A percentile compares a stretch with the other conserved stretches of the same genome.
Conservation (phyloP, 2,329 filamentous ascomycete species). For the Aspergillus sclerotialis region DNA sequence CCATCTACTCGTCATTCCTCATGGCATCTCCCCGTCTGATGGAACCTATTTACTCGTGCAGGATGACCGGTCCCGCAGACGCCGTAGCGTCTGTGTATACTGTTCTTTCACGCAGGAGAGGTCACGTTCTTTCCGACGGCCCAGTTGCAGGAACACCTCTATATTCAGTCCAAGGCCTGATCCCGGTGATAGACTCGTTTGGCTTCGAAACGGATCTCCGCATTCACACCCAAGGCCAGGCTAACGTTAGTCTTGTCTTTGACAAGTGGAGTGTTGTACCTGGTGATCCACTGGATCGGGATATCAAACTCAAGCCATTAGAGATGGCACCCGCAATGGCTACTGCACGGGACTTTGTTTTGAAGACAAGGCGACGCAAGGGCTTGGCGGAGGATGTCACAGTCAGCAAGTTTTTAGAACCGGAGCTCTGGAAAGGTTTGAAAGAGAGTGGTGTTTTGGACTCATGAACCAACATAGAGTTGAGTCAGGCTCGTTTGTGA, state of each 20-base stretch:
- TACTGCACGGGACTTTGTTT: slow-evolving; percentile 88
- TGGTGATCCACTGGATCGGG: slow-evolving; percentile 86
- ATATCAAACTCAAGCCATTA: slow-evolving; percentile 71
- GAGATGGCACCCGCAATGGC: slow-evolving; percentile 84
- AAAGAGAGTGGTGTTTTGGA: slow-evolving; percentile 85
- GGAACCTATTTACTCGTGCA: slow-evolving; percentile 91
- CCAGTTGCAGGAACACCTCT: slow-evolving; percentile 91
- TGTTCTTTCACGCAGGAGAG: slow-evolving; percentile 76
- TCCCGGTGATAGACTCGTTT: slow-evolving; percentile 95
- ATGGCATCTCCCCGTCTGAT: slow-evolving; percentile 95
- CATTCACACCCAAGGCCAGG: slow-evolving; percentile 91
- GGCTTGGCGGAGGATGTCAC: slow-evolving; percentile 92
- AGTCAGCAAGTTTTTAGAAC: slow-evolving; percentile 92
- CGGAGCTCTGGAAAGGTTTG: slow-evolving; percentile 80
- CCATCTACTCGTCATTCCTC: slow-evolving; percentile 92
- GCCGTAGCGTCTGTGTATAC: slow-evolving; percentile 87
- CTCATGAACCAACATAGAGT: slow-evolving; percentile 28
- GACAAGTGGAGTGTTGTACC: slow-evolving; percentile 95
- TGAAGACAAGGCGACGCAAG: slow-evolving; percentile 91
- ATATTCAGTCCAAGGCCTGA: slow-evolving; percentile 81
- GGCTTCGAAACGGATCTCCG: slow-evolving; percentile 96
- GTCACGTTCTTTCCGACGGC: slow-evolving; percentile 89
- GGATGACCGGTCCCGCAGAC: slow-evolving; percentile 87
- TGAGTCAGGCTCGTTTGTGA: not conserved
- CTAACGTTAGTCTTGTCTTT: slow-evolving; percentile 85